These are phyloP conservation scores for Citrus maxima DNA, from an alignment of 345 rosid genomes.

Conservation along the genomic window DNA sequence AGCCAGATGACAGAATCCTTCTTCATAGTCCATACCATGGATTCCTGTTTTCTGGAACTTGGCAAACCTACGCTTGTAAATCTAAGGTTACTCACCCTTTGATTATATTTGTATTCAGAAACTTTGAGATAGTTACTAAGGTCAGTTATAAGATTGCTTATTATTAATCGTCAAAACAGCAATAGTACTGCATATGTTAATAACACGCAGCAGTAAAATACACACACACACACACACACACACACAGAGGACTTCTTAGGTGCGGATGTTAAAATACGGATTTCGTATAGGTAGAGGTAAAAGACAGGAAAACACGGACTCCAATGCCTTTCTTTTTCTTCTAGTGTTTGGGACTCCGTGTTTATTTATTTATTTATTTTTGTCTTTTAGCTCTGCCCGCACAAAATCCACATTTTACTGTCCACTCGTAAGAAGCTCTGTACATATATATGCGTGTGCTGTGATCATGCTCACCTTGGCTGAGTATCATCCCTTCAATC, in stretches of 20 bases:
- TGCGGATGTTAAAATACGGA: no score
- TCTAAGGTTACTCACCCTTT: background rate
- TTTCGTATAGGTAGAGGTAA: no score
- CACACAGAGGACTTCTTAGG: background rate
- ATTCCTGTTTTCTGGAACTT: conserved; percentile 2
- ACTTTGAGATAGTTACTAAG: background rate
- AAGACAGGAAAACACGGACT: no score
- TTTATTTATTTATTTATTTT: no score
- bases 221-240: background rate
- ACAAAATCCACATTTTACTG: no score
- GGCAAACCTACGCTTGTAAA: background rate
- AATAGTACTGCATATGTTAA: background rate
- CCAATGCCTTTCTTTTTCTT: no score
- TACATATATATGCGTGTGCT: background rate
- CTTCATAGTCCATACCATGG: background rate
- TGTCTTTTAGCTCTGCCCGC: no score
- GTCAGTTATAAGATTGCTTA: conserved; percentile 5
- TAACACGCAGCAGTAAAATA: background rate
- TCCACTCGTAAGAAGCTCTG: no score
- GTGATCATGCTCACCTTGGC: background rate
- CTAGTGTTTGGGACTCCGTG: no score
- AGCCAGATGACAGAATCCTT: background rate
- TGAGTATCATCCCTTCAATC: background rate
- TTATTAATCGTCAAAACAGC: background rate
- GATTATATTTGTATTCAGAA: background rate